Evolutionary conservation across 257 asterid genomes (phyloP).

Genomic region (Dorcoceras hygrometricum): DNA sequence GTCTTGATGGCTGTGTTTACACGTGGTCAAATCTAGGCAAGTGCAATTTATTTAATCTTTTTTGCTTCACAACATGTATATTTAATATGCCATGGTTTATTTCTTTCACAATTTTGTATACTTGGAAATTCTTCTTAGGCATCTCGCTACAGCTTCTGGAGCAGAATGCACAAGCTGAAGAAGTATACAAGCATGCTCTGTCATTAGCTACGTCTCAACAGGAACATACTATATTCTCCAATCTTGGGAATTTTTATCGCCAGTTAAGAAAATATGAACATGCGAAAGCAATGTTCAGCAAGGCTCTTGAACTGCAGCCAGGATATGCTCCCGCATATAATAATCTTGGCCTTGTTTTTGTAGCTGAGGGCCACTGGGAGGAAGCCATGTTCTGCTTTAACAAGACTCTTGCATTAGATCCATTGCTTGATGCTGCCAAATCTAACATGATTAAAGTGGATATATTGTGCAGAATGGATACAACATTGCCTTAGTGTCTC

Average conservation of each 20-base stretch:
- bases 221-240: slow-evolving; percentile 69
- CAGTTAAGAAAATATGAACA: slow-evolving; percentile 58
- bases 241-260: slow-evolving; percentile 85
- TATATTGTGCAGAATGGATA: slow-evolving; percentile 39
- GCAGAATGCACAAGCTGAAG: slow-evolving; percentile 70
- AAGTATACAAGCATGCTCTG: slow-evolving; percentile 75
- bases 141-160: slow-evolving; percentile 82
- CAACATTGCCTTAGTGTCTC: slow-evolving; percentile 28
- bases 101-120: slow-evolving; percentile 5
- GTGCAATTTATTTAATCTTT: slow-evolving; percentile 12
- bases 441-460: slow-evolving; percentile 73
- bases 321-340: slow-evolving; percentile 97
- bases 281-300: slow-evolving; percentile 89
- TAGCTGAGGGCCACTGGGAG: slow-evolving; percentile 79
- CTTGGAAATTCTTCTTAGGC: slow-evolving; percentile 39
- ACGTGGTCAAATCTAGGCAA: slow-evolving; percentile 98
- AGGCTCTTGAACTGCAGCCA: slow-evolving; percentile 89
- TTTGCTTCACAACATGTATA: slow-evolving; percentile 4
- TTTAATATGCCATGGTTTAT: slow-evolving; percentile 1
- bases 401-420: slow-evolving; percentile 82
- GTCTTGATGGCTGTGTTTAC: slow-evolving; percentile 64
- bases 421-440: slow-evolving; percentile 85
- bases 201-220: slow-evolving; percentile 68
- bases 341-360: slow-evolving; percentile 92
- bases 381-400: slow-evolving; percentile 82